Evolutionary conservation across 2,329 filamentous ascomycete species (phyloP).

Genomic region (Claviceps sp.): DNA sequence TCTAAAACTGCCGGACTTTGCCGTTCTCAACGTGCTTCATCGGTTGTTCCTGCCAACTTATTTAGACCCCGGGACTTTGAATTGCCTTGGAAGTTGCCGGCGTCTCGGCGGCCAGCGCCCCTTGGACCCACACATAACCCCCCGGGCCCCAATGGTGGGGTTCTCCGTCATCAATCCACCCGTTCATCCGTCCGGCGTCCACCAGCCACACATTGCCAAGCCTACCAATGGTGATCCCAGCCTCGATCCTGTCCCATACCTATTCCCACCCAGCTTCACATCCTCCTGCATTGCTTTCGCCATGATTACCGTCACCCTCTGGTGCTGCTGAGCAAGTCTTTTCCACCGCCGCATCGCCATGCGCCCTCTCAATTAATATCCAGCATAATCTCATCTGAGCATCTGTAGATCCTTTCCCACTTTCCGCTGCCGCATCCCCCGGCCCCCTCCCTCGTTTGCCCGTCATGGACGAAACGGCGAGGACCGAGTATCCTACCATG

Average conservation of each 20-base stretch:
- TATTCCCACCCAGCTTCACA: neutral
- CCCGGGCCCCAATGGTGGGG: neutral
- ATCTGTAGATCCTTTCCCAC: neutral
- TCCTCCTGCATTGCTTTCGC: slow-evolving; percentile 1
- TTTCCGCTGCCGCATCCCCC: neutral
- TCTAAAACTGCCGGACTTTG: neutral
- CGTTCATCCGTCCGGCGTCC: neutral
- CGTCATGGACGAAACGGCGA: slow-evolving; percentile 62
- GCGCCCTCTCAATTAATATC: slow-evolving; percentile 8
- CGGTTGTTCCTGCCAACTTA: neutral
- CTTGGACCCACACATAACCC: neutral
- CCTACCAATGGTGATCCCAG: neutral
- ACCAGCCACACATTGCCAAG: neutral
- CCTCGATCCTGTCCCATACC: neutral
- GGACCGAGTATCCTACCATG: slow-evolving; percentile 86
- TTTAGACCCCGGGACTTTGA: neutral
- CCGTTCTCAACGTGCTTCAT: neutral
- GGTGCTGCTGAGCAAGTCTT: slow-evolving; percentile 7
- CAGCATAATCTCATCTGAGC: slow-evolving; percentile 18
- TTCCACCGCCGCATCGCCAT: slow-evolving; percentile 7
- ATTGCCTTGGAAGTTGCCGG: neutral
- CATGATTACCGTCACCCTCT: slow-evolving; percentile 2
- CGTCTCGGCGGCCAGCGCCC: neutral
- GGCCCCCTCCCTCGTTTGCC: slow-evolving; percentile 14
- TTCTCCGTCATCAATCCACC: neutral